phyloP scores from a whole-genome alignment of 2,329 filamentous ascomycete genomes.

The Claviceps cyperi region DNA sequence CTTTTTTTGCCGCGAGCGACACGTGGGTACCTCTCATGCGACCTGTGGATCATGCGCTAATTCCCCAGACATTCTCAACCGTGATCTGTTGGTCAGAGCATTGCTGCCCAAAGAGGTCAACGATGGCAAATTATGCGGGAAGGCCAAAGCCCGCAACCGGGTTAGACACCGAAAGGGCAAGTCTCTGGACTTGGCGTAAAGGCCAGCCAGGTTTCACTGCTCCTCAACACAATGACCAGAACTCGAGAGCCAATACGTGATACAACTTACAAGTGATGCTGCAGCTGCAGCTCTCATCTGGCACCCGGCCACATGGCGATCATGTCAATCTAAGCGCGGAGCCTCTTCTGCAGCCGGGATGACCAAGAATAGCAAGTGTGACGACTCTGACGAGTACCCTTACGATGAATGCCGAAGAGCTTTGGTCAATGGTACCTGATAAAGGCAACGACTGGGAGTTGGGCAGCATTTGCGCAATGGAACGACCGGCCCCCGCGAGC shows the following conservation, averaged over 20 bases:
- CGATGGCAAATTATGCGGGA: too few relatives aligned
- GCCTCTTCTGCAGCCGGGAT: neutral
- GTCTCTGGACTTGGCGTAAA: too few relatives aligned
- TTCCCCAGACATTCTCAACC: neutral
- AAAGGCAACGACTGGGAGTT: slow-evolving; percentile 2
- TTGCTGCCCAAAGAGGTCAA: slow-evolving; percentile 9
- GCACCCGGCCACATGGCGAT: neutral
- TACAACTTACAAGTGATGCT: too few relatives aligned
- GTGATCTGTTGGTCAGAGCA: slow-evolving; percentile 2
- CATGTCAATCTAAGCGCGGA: neutral
- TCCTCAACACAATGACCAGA: too few relatives aligned
- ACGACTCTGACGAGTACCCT: neutral
- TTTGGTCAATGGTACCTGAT: neutral
- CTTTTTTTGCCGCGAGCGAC: neutral
- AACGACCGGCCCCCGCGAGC: too few relatives aligned
- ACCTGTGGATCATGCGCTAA: neutral
- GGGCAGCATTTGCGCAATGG: slow-evolving; percentile 1
- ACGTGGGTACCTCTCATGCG: neutral
- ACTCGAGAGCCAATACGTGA: too few relatives aligned
- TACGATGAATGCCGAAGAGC: neutral
- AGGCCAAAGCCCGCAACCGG: too few relatives aligned
- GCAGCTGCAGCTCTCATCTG: too few relatives aligned
- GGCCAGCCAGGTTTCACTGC: too few relatives aligned
- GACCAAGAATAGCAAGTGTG: neutral
- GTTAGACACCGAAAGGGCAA: neutral